Conservation (phyloP, 164 flowering plant genomes). For the Annona squamosa region DNA sequence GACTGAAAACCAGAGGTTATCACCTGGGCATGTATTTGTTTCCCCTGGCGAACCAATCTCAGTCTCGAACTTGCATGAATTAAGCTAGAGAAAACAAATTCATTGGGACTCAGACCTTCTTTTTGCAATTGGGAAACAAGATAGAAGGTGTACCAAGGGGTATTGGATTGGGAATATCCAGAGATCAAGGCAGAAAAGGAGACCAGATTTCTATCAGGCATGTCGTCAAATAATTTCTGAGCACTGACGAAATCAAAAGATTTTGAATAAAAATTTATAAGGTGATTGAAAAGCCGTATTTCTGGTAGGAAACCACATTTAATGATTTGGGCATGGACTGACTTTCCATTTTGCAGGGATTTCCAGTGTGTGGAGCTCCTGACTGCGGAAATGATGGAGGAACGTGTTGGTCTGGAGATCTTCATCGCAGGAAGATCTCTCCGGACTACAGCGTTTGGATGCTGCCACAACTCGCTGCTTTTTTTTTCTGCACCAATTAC, state of each 20-base stretch:
- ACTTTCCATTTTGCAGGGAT: conserved; percentile 44
- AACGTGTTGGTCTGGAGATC: conserved; percentile 16
- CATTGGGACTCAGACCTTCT: conserved; percentile 34
- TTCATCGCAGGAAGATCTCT: conserved; percentile 1
- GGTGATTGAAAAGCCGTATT: conserved; percentile 60
- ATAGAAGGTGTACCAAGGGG: conserved; percentile 46
- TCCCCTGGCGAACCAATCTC: conserved; percentile 15
- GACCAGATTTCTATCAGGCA: conserved; percentile 33
- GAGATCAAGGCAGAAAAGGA: conserved; percentile 88
- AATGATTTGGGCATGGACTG: conserved; percentile 65
- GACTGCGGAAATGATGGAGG: conserved; percentile 22
- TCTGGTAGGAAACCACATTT: conserved; percentile 51
- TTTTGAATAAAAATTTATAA: conserved; percentile 82
- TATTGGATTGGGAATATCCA: conserved; percentile 62
- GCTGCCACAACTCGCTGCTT: neutral
- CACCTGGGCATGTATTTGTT: conserved; percentile 29
- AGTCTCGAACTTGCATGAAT: conserved; percentile 21
- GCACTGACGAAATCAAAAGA: conserved; percentile 43
- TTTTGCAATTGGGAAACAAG: conserved; percentile 44
- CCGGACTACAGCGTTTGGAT: neutral
- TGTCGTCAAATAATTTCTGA: conserved; percentile 50
- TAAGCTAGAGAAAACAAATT: conserved; percentile 26
- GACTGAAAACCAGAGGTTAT: conserved; percentile 17
- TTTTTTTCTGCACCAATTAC: neutral
- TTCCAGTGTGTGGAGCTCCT: conserved; percentile 12